Evolutionary conservation across 2,329 filamentous ascomycete species (phyloP), one percentile per base, ranked within the genome.

Genomic region (Botrytis hyacinthi): DNA sequence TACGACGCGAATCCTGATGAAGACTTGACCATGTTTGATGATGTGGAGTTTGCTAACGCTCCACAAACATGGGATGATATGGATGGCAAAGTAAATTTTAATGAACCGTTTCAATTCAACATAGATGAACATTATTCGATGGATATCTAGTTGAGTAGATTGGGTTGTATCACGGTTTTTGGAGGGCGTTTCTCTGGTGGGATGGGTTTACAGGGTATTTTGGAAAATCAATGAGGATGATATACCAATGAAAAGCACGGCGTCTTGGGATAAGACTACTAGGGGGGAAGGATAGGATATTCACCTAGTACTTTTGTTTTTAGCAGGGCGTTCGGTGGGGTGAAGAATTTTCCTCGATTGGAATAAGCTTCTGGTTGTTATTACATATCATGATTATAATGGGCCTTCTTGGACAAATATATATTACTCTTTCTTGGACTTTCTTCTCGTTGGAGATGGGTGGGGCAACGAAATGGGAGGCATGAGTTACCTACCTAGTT

Each of bases 41-140:
- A 77, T 35, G 76, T 79, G 18, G 74, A 74, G 66, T 76, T 70
- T 46, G 40, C 74, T 9, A 77, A 81, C 40, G 79, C 80, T 29
- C 74, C 78, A 79, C 37, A 80, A 73, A 75, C 76, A 10, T 87
- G 87, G 85, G 87, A 89, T 51, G 86, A 89, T n/a, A 74, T 86
- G 54, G 79, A 83, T 6, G 79, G 80, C 71, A 62, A 68, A 40
- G 78, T 81, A 0, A 85, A 87, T 77, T 87, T 88, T 75, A 82
- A 82, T 70, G 88, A 89, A 79, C 84, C 86, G 0, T 87, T 88
- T 75, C 78, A 83, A 75, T 81, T 90, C 71, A 87, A 90, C 74
- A 83, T 83, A 63, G 81, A 80, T 10, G 48, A 42, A 22, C 75
- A 85, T 22, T 87, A 83, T 78, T 82, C 81, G 37, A 78, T 86